Conservation (phyloP, 164 flowering plant genomes). For the Litsea cubeba region DNA sequence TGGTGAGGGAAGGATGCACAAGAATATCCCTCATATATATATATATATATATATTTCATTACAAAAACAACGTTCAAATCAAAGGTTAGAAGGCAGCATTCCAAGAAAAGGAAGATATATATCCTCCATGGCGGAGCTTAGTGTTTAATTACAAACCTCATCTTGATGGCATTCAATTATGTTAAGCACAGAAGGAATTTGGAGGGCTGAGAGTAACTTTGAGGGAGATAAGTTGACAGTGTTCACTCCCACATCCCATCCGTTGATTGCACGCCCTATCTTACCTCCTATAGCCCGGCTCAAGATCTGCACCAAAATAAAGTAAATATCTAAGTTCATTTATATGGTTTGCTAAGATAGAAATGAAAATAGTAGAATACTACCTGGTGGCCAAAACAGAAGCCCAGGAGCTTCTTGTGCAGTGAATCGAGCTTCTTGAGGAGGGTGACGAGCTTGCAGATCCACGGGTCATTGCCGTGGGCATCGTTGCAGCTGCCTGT, state of each 20-base stretch:
- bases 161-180: slow-evolving; percentile 74
- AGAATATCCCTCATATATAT: too few relatives aligned
- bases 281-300: slow-evolving; percentile 32
- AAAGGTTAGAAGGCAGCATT: too few relatives aligned
- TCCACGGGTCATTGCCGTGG: slow-evolving; percentile 72
- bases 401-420: slow-evolving; percentile 21
- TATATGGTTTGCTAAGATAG: too few relatives aligned
- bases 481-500: slow-evolving; percentile 88
- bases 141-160: slow-evolving; percentile 45
- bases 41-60: too few relatives aligned
- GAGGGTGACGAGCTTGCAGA: slow-evolving; percentile 44
- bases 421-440: slow-evolving; percentile 40
- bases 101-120: too few relatives aligned
- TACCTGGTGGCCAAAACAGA: slow-evolving; percentile 37
- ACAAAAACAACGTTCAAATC: too few relatives aligned
- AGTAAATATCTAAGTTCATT: too few relatives aligned
- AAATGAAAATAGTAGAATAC: too few relatives aligned
- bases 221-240: slow-evolving; percentile 42
- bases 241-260: slow-evolving; percentile 30
- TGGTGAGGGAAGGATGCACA: too few relatives aligned
- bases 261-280: slow-evolving; percentile 20
- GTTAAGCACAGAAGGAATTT: slow-evolving; percentile 46
- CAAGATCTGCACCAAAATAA: slow-evolving; percentile 15
- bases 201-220: slow-evolving; percentile 30
- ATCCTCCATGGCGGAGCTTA: too few relatives aligned